Conservation (phyloP, 805 yeast genomes). For the Yamadazyma ubonensis region DNA sequence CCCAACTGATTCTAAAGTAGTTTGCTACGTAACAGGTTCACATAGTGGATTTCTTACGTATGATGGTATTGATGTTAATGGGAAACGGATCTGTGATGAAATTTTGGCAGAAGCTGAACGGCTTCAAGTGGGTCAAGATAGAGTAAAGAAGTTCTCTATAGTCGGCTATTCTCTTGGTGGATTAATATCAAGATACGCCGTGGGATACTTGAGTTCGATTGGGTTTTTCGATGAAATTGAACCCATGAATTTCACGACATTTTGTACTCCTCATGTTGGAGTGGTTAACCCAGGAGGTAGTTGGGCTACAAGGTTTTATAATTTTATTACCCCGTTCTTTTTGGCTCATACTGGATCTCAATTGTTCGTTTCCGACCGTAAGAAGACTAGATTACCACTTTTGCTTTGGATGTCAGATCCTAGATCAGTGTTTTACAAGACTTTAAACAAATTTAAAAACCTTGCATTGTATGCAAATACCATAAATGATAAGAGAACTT, state of each 20-base stretch:
- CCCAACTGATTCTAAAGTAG: slow-evolving; percentile 22
- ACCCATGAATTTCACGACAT: slow-evolving; percentile 57
- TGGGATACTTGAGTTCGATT: slow-evolving; percentile 51
- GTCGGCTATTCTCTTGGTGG: slow-evolving; percentile 47
- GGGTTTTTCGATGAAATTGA: slow-evolving; percentile 51
- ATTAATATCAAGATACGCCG: slow-evolving; percentile 38
- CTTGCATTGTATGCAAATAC: slow-evolving; percentile 70
- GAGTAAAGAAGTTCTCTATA: slow-evolving; percentile 36
- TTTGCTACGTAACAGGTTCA: slow-evolving; percentile 53
- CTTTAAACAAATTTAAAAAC: slow-evolving; percentile 51
- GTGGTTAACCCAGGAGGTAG: slow-evolving; percentile 52
- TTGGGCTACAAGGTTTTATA: slow-evolving; percentile 45
- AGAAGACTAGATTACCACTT: slow-evolving; percentile 44
- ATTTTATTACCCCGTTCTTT: slow-evolving; percentile 59
- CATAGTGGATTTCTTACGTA: slow-evolving; percentile 77
- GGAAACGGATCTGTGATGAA: slow-evolving; percentile 70
- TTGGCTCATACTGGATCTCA: slow-evolving; percentile 75
- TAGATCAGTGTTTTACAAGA: slow-evolving; percentile 57
- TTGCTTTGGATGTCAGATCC: slow-evolving; percentile 65
- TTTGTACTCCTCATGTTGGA: slow-evolving; percentile 64
- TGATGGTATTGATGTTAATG: slow-evolving; percentile 87
- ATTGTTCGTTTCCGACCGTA: slow-evolving; percentile 48
- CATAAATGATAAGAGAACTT: slow-evolving; percentile 75
- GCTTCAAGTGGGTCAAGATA: slow-evolving; percentile 12
- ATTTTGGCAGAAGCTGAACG: slow-evolving; percentile 33